Percentiles rank a stretch among this genome's conserved stretches.
Evolutionary conservation across 495 filamentous ascomycete genomes (phyloP).

Genomic region (Pyrenula massariospora): DNA sequence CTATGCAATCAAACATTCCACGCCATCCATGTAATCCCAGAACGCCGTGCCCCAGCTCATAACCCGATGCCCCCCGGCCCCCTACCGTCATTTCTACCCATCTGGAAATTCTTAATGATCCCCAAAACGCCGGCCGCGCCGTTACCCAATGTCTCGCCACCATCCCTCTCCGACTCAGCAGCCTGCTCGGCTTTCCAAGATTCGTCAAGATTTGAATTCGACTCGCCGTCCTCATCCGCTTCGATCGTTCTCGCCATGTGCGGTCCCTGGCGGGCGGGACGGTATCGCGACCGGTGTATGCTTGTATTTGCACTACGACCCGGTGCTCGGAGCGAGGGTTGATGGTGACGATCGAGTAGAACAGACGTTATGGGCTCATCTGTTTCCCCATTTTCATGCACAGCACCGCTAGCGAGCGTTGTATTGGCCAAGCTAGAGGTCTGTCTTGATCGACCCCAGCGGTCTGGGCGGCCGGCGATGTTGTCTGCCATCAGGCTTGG

Average conservation of each 20-base stretch:
- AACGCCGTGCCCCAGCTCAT: neutral
- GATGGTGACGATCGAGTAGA: conserved; percentile 77
- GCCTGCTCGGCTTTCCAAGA: conserved; percentile 51
- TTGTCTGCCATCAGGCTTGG: conserved; percentile 40
- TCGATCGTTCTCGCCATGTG: conserved; percentile 25
- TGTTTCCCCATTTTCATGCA: conserved; percentile 15
- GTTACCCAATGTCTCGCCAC: conserved; percentile 30
- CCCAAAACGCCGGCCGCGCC: conserved; percentile 62
- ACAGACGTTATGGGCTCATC: conserved; percentile 47
- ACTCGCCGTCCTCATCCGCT: conserved; percentile 32
- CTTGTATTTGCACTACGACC: conserved; percentile 25
- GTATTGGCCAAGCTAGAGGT: neutral
- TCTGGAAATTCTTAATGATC: conserved; percentile 83
- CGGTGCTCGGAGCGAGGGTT: conserved; percentile 47
- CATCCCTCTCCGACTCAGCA: conserved; percentile 32
- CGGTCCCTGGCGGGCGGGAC: conserved; percentile 22
- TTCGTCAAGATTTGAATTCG: conserved; percentile 44
- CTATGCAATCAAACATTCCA: no score
- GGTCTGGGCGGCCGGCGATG: conserved; percentile 11
- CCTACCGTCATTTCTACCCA: conserved; percentile 59
- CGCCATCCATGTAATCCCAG: neutral
- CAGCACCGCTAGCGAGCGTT: conserved; percentile 17
- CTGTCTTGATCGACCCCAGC: conserved; percentile 17
- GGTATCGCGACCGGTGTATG: conserved; percentile 46
- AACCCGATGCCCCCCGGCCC: conserved; percentile 4